Conservation (phyloP, 257 asterid species). For the Rehmannia glutinosa region DNA sequence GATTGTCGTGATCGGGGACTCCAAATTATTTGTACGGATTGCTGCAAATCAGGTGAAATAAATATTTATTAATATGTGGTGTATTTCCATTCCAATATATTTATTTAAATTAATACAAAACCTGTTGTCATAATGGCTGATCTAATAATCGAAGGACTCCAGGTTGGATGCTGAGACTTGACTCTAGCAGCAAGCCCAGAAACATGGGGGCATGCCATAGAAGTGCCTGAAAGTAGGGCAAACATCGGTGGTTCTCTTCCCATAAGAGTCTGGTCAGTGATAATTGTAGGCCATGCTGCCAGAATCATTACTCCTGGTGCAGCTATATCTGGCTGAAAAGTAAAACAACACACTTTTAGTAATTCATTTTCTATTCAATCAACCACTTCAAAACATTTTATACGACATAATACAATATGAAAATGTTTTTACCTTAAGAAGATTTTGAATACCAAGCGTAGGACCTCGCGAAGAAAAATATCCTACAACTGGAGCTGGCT, state of each 20-base stretch:
- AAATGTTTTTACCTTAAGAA: conserved; percentile 36
- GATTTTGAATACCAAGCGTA: conserved; percentile 17
- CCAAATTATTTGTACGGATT: conserved; percentile 30
- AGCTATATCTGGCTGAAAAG: conserved; percentile 49
- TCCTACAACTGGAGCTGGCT: conserved; percentile 53
- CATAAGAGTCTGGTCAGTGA: not conserved
- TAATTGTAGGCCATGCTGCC: conserved; percentile 36
- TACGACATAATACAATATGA: not conserved
- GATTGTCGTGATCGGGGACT: conserved; percentile 27
- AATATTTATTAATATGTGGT: not conserved
- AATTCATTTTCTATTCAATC: not conserved
- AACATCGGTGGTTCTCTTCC: conserved; percentile 23
- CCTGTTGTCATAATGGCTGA: conserved; percentile 63
- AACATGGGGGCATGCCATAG: conserved; percentile 60
- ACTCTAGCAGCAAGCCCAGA: conserved; percentile 50
- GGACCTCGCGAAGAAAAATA: conserved; percentile 47
- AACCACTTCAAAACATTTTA: not conserved
- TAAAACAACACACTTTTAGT: not conserved
- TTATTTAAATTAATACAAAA: not conserved
- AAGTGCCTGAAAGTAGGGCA: conserved; percentile 45
- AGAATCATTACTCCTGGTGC: not conserved
- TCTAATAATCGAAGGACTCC: conserved; percentile 45
- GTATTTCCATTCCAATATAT: not conserved
- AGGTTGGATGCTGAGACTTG: conserved; percentile 41
- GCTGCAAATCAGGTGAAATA: conserved; percentile 23